Evolutionary conservation across 208 protist species (phyloP).

Genomic region (Crithidia sp.): DNA sequence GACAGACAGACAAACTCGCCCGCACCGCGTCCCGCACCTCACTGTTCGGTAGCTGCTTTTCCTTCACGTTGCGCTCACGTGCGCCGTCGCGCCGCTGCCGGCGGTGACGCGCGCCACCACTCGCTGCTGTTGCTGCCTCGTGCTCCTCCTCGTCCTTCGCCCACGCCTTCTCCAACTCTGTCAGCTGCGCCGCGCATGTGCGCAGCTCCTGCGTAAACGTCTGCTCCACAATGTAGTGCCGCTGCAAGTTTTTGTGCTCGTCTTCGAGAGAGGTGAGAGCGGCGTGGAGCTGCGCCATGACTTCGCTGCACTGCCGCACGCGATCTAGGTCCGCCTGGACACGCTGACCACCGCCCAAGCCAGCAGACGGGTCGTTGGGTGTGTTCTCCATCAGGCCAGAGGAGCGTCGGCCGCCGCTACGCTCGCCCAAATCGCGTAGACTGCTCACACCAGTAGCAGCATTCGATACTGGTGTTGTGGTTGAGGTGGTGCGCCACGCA

Average conservation of each 20-base stretch:
- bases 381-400: too few species aligned
- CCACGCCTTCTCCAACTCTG: constrained; percentile 10
- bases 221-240: constrained; percentile 35
- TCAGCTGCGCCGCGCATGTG: constrained; percentile 2
- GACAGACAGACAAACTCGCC: constrained; percentile 16
- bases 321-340: constrained; percentile 24
- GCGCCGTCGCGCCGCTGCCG: not conserved
- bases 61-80: not conserved
- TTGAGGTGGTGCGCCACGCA: constrained; percentile 7
- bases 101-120: too few species aligned
- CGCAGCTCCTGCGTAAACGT: constrained; percentile 13
- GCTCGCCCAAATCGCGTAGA: too few species aligned
- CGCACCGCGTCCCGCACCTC: not conserved
- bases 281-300: constrained; percentile 21
- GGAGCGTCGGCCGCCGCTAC: too few species aligned
- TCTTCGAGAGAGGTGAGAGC: constrained; percentile 18
- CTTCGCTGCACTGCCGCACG: constrained; percentile 1
- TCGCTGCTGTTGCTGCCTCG: not conserved
- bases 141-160: constrained; percentile 1
- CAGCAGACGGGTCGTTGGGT: not conserved
- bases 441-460: not conserved
- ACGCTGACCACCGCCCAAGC: constrained; percentile 13
- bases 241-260: constrained; percentile 25
- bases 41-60: too few species aligned
- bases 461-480: not conserved